Conservation (phyloP, 176 grass and related monocot genomes). For the Puya raimondii region DNA sequence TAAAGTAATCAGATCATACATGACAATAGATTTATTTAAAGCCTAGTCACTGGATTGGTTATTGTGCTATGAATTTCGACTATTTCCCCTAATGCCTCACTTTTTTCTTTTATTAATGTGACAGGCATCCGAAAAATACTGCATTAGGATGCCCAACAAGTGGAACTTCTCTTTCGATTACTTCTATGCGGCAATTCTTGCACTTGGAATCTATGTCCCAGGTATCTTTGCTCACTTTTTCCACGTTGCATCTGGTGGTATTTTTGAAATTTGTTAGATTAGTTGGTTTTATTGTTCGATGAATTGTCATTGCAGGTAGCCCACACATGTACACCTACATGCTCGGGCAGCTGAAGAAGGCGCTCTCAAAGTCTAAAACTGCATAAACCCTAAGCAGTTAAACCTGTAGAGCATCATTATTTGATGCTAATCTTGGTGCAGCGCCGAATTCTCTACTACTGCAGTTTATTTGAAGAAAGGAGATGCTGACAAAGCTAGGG, state of each 20-base stretch:
- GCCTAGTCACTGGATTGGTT: background rate
- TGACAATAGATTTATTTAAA: background rate
- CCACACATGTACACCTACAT: slow-evolving; percentile 50
- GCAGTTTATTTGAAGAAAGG: background rate
- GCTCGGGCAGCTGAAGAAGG: slow-evolving; percentile 47
- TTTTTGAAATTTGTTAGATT: background rate
- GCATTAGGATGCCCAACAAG: slow-evolving; percentile 30
- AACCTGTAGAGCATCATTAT: background rate
- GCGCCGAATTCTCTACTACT: slow-evolving; percentile 1
- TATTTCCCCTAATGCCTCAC: background rate
- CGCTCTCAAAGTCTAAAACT: slow-evolving; percentile 38
- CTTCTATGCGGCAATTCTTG: slow-evolving; percentile 13
- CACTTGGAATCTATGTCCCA: slow-evolving; percentile 17
- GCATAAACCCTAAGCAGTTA: slow-evolving; percentile 15
- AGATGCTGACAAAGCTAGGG: background rate
- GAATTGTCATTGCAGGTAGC: slow-evolving; percentile 24
- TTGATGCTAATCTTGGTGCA: slow-evolving; percentile 6
- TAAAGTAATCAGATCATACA: slow-evolving; percentile 23
- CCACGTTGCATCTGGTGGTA: background rate
- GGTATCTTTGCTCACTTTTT: slow-evolving; percentile 6
- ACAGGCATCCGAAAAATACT: slow-evolving; percentile 25
- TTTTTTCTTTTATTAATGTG: background rate
- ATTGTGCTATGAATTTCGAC: background rate
- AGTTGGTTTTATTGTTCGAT: background rate
- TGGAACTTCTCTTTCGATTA: slow-evolving; percentile 26